Percentiles rank a stretch among this genome's conserved stretches.
These are phyloP conservation scores for Phialophora tarda DNA, from an alignment of 2,329 filamentous ascomycete species.

Conservation along the genomic window DNA sequence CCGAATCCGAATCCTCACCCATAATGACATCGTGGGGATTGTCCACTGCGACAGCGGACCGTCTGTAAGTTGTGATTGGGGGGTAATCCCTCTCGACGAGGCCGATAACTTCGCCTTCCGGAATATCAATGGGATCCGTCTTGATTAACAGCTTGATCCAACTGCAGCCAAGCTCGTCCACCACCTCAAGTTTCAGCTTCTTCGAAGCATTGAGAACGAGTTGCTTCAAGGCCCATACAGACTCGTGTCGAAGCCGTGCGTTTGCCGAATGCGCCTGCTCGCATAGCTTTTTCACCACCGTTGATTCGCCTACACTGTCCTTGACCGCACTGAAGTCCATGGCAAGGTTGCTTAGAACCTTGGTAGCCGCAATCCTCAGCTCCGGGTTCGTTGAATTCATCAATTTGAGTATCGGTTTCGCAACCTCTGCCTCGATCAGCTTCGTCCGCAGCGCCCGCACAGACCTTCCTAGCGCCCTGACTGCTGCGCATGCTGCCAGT, in stretches of 20 bases:
- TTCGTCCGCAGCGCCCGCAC: constrained; percentile 83
- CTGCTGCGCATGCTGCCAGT: constrained; percentile 81
- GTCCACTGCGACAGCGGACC: constrained; percentile 9
- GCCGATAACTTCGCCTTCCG: constrained; percentile 38
- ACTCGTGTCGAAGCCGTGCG: constrained; percentile 78
- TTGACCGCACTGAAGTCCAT: constrained; percentile 91
- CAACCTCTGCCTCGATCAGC: constrained; percentile 83
- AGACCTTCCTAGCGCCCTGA: constrained; percentile 81
- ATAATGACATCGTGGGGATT: constrained; percentile 38
- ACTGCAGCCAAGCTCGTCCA: constrained; percentile 76
- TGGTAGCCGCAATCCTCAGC: constrained; percentile 84
- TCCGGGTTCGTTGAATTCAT: constrained; percentile 76
- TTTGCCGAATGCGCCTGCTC: constrained; percentile 82
- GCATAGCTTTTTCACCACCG: constrained; percentile 77
- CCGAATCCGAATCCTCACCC: constrained; percentile 41
- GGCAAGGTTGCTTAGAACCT: constrained; percentile 82
- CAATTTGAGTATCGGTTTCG: constrained; percentile 75
- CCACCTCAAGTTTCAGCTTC: constrained; percentile 74
- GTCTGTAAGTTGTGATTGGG: constrained; percentile 16
- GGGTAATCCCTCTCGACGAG: constrained; percentile 39
- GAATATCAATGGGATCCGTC: constrained; percentile 52
- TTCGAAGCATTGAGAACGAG: constrained; percentile 75
- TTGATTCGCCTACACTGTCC: constrained; percentile 74
- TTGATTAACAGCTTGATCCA: constrained; percentile 83
- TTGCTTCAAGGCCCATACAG: constrained; percentile 93